A percentile compares a stretch with the other conserved stretches of the same genome.
Conservation (phyloP, 768 basidiomycete genomes). For the Tubosaeta sp. region DNA sequence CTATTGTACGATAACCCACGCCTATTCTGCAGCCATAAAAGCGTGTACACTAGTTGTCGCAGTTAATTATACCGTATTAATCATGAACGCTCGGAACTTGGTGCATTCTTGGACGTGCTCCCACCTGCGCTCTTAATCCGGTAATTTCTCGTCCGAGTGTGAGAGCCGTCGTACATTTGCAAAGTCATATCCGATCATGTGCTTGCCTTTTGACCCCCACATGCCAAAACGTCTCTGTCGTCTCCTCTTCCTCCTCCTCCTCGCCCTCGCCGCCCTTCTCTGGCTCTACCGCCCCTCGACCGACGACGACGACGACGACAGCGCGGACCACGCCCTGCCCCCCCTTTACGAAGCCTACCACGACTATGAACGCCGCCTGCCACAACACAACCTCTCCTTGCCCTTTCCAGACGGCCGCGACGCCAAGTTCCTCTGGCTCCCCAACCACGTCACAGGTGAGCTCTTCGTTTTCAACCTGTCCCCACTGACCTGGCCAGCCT, state of each 20-base stretch:
- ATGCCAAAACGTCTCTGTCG: conserved; percentile 6
- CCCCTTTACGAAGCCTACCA: conserved; percentile 45
- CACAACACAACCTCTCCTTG: conserved; percentile 40
- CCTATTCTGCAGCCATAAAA: conserved; percentile 15
- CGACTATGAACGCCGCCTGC: conserved; percentile 40
- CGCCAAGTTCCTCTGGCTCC: conserved; percentile 44
- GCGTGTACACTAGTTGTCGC: conserved; percentile 23
- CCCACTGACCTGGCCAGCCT: conserved; percentile 26
- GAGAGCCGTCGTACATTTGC: not conserved
- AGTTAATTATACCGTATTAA: conserved; percentile 36
- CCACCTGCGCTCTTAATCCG: not conserved
- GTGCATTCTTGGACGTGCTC: not conserved
- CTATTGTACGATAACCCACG: conserved; percentile 29
- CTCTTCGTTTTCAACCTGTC: not conserved
- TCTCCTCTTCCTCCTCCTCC: conserved; percentile 8
- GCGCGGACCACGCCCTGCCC: conserved; percentile 26
- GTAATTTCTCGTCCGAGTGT: not conserved
- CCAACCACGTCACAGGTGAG: conserved; percentile 45
- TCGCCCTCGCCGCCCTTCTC: conserved; percentile 12
- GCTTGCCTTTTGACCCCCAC: too few relatives aligned
- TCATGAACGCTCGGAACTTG: not conserved
- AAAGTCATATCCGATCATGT: too few relatives aligned
- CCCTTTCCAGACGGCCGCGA: conserved; percentile 38
- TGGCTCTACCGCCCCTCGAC: conserved; percentile 9
- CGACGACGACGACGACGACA: not conserved